Evolutionary conservation across 2,329 filamentous ascomycete genomes (phyloP).

Genomic region (Fusarium drepaniforme): DNA sequence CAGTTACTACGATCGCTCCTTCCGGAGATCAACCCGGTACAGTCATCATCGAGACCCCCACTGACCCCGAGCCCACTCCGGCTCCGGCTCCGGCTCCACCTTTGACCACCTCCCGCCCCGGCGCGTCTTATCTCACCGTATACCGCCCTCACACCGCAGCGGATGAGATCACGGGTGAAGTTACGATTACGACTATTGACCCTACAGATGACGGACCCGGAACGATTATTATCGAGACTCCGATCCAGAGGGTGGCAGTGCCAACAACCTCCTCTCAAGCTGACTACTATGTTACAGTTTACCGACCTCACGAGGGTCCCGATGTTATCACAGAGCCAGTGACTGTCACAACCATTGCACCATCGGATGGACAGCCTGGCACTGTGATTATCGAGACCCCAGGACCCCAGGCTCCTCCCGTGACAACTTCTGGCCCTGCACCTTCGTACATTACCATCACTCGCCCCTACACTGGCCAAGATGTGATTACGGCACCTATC

Average conservation of each 20-base stretch:
- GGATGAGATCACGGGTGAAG: neutral
- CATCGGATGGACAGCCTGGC: constrained; percentile 17
- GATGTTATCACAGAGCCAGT: constrained; percentile 12
- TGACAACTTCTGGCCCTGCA: neutral
- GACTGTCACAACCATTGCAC: constrained; percentile 18
- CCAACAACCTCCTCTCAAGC: neutral
- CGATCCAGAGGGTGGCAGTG: neutral
- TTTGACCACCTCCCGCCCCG: neutral
- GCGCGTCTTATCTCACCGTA: neutral
- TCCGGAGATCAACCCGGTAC: constrained; percentile 27
- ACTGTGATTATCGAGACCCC: constrained; percentile 27
- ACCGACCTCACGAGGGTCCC: constrained; percentile 21
- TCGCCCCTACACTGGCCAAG: constrained; percentile 18
- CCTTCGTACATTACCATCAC: constrained; percentile 27
- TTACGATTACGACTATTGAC: constrained; percentile 9
- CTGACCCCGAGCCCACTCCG: neutral
- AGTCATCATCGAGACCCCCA: constrained; percentile 15
- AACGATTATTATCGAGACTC: constrained; percentile 17
- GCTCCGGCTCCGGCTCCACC: neutral
- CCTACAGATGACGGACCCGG: constrained; percentile 7
- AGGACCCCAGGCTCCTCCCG: neutral
- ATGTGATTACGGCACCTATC: constrained; percentile 19
- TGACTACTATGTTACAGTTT: constrained; percentile 23
- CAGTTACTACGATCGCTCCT: constrained; percentile 18
- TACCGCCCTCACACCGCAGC: neutral